phyloP scores from a whole-genome alignment of 2,329 filamentous ascomycete species.

The Simplicillium aogashimaense region DNA sequence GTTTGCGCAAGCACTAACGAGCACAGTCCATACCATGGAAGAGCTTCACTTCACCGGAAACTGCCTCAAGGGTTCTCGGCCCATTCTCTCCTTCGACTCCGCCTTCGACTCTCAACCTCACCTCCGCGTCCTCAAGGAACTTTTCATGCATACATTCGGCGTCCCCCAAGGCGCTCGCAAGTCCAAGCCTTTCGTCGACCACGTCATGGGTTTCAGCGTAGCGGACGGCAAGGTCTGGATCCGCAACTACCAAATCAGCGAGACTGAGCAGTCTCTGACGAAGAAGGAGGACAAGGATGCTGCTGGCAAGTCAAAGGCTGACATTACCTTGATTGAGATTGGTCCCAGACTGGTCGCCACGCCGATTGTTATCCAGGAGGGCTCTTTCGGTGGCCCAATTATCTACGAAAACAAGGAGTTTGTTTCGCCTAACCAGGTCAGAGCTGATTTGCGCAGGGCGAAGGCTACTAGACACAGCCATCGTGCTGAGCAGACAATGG shows the following conservation, averaged over 20 bases:
- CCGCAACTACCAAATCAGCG: constrained; percentile 85
- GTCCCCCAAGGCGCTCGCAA: constrained; percentile 83
- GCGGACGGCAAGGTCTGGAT: constrained; percentile 95
- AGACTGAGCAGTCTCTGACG: constrained; percentile 54
- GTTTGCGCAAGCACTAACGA: constrained; percentile 12
- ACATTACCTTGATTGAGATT: constrained; percentile 82
- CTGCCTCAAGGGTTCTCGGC: constrained; percentile 86
- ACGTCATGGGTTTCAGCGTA: constrained; percentile 85
- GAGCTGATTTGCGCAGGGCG: constrained; percentile 65
- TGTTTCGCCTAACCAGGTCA: constrained; percentile 88
- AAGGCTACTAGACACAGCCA: constrained; percentile 72
- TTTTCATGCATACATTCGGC: constrained; percentile 83
- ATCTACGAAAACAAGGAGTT: constrained; percentile 99
- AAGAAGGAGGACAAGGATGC: constrained; percentile 28
- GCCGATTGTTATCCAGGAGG: constrained; percentile 90
- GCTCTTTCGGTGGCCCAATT: constrained; percentile 88
- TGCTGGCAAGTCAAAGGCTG: constrained; percentile 40
- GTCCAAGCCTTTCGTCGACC: constrained; percentile 92
- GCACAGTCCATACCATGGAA: constrained; percentile 84
- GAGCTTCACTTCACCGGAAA: constrained; percentile 96
- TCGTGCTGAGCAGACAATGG: constrained; percentile 63
- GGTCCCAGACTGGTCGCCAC: constrained; percentile 88
- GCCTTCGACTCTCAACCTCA: constrained; percentile 76
- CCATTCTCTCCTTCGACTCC: constrained; percentile 83
- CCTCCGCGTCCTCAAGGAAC: constrained; percentile 75